phyloP scores from a whole-genome alignment of 768 basidiomycete species.

The Rhodotorula graminis region DNA sequence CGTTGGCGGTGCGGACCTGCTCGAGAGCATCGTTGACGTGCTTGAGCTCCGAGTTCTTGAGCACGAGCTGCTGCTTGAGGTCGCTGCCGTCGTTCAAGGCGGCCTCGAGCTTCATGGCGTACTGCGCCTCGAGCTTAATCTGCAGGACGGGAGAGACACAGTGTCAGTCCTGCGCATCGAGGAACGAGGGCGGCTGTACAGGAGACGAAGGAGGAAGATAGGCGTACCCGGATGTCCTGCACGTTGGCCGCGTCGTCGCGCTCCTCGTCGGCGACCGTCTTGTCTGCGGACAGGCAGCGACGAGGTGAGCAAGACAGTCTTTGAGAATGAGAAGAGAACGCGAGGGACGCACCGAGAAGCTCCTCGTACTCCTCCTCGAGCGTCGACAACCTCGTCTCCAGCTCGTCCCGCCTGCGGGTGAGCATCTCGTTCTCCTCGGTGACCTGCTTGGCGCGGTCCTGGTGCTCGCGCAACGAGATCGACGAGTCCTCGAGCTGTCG shows the following conservation, averaged over 20 bases:
- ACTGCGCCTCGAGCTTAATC: conserved; percentile 92
- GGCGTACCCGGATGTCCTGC: conserved; percentile 76
- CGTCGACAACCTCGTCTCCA: conserved; percentile 71
- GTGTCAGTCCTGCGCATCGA: too few species aligned
- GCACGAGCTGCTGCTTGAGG: conserved; percentile 83
- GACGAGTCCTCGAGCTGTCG: conserved; percentile 87
- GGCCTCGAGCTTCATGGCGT: conserved; percentile 84
- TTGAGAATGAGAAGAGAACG: too few species aligned
- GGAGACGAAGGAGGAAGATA: conserved; percentile 39
- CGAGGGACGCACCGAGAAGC: conserved; percentile 70
- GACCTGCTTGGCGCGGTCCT: conserved; percentile 79
- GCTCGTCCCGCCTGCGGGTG: conserved; percentile 71
- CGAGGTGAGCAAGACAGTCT: neutral
- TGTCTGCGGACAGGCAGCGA: conserved; percentile 56
- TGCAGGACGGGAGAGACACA: conserved; percentile 45
- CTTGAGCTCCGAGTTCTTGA: conserved; percentile 75
- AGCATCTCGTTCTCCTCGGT: conserved; percentile 91
- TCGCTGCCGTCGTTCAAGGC: conserved; percentile 76
- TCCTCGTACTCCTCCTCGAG: conserved; percentile 96
- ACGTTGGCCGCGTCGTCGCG: conserved; percentile 77
- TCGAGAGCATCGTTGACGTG: conserved; percentile 80
- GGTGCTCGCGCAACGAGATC: conserved; percentile 73
- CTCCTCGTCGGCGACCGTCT: conserved; percentile 84
- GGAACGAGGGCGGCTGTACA: too few species aligned
- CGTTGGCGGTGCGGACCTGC: conserved; percentile 89